Evolutionary conservation across 371 early-diverging fungal genomes (phyloP).

Genomic region (Lichtheimia ornata): DNA sequence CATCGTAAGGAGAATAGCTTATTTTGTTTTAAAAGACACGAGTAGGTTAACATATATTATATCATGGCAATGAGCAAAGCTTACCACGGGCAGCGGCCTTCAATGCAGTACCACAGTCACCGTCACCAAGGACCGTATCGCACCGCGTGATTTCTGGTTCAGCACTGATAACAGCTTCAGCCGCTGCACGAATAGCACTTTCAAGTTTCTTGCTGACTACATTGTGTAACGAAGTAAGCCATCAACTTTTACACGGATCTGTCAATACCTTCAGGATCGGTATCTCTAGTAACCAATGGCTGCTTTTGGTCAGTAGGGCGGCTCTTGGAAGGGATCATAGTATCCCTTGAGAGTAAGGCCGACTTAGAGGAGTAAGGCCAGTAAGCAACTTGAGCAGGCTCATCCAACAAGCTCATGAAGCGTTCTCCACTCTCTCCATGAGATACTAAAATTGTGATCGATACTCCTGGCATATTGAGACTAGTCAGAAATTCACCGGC

Average conservation of each 20-base stretch:
- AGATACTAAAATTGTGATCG: conserved; percentile 55
- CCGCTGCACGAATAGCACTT: conserved; percentile 48
- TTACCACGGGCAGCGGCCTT: conserved; percentile 62
- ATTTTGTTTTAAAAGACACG: not conserved
- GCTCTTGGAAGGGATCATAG: too few relatives aligned
- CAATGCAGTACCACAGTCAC: conserved; percentile 81
- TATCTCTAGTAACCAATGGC: too few relatives aligned
- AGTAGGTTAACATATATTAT: not conserved
- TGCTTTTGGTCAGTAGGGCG: too few relatives aligned
- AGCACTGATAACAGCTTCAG: conserved; percentile 56
- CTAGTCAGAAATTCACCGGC: conserved; percentile 74
- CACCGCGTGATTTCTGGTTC: conserved; percentile 72
- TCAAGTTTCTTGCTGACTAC: too few relatives aligned
- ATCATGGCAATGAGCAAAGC: not conserved
- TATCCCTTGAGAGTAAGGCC: too few relatives aligned
- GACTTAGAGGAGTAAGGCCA: too few relatives aligned
- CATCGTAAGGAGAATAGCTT: conserved; percentile 38
- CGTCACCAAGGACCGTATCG: conserved; percentile 80
- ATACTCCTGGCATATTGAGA: conserved; percentile 78
- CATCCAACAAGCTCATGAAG: conserved; percentile 22
- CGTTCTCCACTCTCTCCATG: conserved; percentile 27
- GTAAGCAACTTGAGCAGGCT: conserved; percentile 38
- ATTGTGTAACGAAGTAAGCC: too few relatives aligned
- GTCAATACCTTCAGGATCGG: too few relatives aligned
- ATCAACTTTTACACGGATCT: too few relatives aligned